phyloP scores from a whole-genome alignment of 495 filamentous ascomycete species.

The Podospora pseudoanserina region DNA sequence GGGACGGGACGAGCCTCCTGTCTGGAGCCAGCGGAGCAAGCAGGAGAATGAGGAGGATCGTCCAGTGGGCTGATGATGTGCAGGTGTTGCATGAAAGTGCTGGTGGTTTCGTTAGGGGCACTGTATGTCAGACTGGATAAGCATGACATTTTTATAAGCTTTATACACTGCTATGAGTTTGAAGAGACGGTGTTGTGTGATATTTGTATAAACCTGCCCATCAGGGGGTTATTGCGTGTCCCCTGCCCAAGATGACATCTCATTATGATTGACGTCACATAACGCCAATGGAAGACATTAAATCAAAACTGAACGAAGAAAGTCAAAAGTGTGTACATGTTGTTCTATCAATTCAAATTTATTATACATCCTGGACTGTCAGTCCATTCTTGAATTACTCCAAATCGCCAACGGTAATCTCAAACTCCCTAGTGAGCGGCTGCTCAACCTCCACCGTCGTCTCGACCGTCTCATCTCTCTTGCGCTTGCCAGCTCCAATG shows the following conservation, averaged over 20 bases:
- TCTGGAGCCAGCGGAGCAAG: slow-evolving; percentile 54
- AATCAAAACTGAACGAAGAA: too few relatives aligned
- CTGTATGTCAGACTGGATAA: too few relatives aligned
- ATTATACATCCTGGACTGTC: background rate
- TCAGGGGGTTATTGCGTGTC: too few relatives aligned
- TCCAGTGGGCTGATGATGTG: slow-evolving; percentile 34
- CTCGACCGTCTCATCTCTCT: slow-evolving; percentile 11
- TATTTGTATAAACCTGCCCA: too few relatives aligned
- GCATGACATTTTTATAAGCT: too few relatives aligned
- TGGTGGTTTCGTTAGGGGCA: background rate
- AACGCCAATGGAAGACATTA: too few relatives aligned
- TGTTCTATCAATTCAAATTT: too few relatives aligned
- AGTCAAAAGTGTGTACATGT: too few relatives aligned
- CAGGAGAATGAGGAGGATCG: slow-evolving; percentile 55
- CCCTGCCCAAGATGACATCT: too few relatives aligned
- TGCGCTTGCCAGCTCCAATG: slow-evolving; percentile 39
- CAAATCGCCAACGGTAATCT: slow-evolving; percentile 4
- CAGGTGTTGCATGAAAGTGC: background rate
- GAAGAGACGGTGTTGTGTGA: too few relatives aligned
- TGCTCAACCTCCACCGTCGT: slow-evolving; percentile 16
- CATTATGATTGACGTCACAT: too few relatives aligned
- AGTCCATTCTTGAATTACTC: background rate
- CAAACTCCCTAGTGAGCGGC: slow-evolving; percentile 17
- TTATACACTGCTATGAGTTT: too few relatives aligned
- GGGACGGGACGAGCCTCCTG: slow-evolving; percentile 58